Conservation (phyloP, 768 basidiomycete genomes). For the Trametopsis cervina region DNA sequence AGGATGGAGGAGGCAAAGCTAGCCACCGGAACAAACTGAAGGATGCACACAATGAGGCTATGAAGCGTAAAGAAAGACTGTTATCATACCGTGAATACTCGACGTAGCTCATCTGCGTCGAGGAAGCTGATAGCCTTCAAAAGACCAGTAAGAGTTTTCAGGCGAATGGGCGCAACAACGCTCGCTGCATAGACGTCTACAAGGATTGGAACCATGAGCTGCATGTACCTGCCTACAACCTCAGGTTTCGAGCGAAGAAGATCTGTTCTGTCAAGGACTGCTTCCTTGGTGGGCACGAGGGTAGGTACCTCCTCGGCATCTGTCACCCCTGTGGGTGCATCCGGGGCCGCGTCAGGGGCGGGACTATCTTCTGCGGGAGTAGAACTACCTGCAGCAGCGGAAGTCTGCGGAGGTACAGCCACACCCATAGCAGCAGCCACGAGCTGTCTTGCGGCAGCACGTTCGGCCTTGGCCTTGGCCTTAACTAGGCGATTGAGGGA, state of each 20-base stretch:
- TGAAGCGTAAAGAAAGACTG: neutral
- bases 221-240: slow-evolving; percentile 83
- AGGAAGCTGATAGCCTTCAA: slow-evolving; percentile 90
- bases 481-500: slow-evolving; percentile 69
- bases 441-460: slow-evolving; percentile 60
- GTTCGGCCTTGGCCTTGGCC: slow-evolving; percentile 77
- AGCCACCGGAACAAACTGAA: slow-evolving; percentile 86
- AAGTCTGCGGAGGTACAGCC: slow-evolving; percentile 3
- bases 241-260: slow-evolving; percentile 65
- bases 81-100: slow-evolving; percentile 68
- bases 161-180: slow-evolving; percentile 79
- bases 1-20: slow-evolving; percentile 93
- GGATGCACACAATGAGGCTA: slow-evolving; percentile 5
- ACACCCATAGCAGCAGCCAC: slow-evolving; percentile 17
- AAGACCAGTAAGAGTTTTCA: slow-evolving; percentile 82
- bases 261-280: slow-evolving; percentile 55
- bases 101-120: slow-evolving; percentile 65
- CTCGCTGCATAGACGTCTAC: slow-evolving; percentile 99
- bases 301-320: slow-evolving; percentile 1
- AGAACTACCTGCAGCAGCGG: slow-evolving; percentile 1
- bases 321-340: slow-evolving; percentile 19
- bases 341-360: slow-evolving; percentile 19
- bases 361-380: slow-evolving; percentile 10
- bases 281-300: slow-evolving; percentile 24
- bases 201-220: slow-evolving; percentile 84